Conservation (phyloP, 257 asterid genomes). For the Solanum pinnatisectum region DNA sequence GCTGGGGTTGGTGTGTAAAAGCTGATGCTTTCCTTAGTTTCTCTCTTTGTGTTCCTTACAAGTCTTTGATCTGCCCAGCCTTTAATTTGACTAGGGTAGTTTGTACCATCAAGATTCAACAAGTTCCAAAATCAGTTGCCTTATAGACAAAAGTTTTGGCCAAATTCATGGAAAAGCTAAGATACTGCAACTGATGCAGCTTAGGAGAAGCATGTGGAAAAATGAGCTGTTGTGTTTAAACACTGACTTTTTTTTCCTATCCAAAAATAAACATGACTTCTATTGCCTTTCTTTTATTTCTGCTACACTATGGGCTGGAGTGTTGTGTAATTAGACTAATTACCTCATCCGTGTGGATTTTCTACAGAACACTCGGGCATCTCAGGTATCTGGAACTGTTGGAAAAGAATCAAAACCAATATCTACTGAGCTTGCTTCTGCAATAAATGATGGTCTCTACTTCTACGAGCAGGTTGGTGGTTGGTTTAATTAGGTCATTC, state of each 20-base stretch:
- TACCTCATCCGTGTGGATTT: not conserved
- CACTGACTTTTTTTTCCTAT: not conserved
- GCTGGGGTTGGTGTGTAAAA: not conserved
- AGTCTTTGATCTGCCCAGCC: not conserved
- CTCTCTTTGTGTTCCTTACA: not conserved
- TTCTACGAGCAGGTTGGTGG: conserved; percentile 81
- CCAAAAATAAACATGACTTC: not conserved
- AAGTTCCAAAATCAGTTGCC: not conserved
- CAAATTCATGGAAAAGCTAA: not conserved
- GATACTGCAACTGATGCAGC: not conserved
- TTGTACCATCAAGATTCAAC: not conserved
- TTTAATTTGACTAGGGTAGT: not conserved
- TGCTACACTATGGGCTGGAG: not conserved
- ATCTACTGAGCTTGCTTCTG: conserved; percentile 77
- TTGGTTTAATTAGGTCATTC: conserved; percentile 6
- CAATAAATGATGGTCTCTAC: conserved; percentile 79
- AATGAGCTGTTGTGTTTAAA: not conserved
- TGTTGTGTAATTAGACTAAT: not conserved
- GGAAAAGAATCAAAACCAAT: conserved; percentile 38
- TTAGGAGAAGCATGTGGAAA: not conserved
- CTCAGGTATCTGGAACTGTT: conserved; percentile 26
- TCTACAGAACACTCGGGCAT: conserved; percentile 42
- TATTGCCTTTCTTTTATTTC: not conserved
- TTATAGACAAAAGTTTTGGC: not conserved
- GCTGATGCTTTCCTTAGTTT: not conserved